Evolutionary conservation across 805 yeast species (phyloP), one percentile per base, ranked within the genome.

Genomic region (Lipomyces sp.): DNA sequence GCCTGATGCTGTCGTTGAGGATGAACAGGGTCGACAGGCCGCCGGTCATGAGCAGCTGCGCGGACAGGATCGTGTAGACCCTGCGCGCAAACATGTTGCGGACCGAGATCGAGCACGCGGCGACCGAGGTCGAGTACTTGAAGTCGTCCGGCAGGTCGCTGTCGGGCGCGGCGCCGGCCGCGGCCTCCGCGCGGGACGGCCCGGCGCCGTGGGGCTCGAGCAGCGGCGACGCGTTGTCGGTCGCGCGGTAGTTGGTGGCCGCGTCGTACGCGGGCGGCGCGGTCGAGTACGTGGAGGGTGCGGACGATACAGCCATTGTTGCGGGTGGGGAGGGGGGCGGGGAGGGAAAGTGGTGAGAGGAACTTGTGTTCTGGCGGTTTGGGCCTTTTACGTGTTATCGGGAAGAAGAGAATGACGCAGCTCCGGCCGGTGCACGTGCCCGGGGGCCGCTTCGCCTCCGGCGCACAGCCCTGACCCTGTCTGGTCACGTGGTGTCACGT

Each of bases 21-120:
- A 74, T 68, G 39, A 85, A 74, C 19, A 77, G 56, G 22, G 72
- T 70, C 4, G 87, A 85, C 22, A 80, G 75, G 7, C 75, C 68
- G 21, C 83, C 74, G 0, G 95, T 86, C 26, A 73, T 68, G 28
- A 81, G 65, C 33, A 88, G 65, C 68, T 88, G 96, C 4, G 76
- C 68, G 11, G 81, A 67, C 43, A 88, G 73, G 41, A 89, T 74
- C 4, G 87, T 72, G 68, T 87, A 89, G 7, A 88, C 96, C 63
- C 84, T 85, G 52, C 89, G 76, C 59, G 86, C 71, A 61, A 88
- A 88, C 65, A 81, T 75, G 58, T 83, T 85, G 60, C 96, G 79
- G 35, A 88, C 74, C 14, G 84, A 80, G 45, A 86, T 70, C 51
- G 84, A 86, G 68, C 95, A 86, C 29, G 84, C 81, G 2, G 88